Conservation (phyloP, 345 rosid genomes). For the Erysimum cheiranthoides region DNA sequence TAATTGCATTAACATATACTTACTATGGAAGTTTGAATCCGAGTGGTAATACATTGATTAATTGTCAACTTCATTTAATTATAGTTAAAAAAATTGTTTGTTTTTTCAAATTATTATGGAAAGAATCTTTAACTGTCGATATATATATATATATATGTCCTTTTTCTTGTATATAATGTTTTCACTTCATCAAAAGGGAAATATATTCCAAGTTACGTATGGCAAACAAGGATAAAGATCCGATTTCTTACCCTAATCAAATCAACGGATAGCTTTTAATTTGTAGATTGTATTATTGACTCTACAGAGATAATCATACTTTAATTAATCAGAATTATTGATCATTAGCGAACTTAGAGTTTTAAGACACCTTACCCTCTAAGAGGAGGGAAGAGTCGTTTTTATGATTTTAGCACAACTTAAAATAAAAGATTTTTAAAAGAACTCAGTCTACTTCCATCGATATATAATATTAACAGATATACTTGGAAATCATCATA, state of each 20-base stretch:
- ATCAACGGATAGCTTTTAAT: conserved; percentile 12
- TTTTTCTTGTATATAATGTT: background rate
- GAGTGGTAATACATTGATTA: background rate
- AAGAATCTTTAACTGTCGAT: background rate
- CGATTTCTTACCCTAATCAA: conserved; percentile 5
- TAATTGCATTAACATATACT: too few species aligned
- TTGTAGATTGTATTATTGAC: conserved; percentile 10
- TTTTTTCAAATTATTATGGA: background rate
- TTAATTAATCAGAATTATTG: conserved; percentile 7
- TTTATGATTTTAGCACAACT: conserved; percentile 9
- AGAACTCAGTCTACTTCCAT: background rate
- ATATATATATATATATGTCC: background rate
- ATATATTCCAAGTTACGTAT: background rate
- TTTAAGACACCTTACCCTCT: conserved; percentile 28
- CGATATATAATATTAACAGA: background rate
- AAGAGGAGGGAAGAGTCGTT: conserved; percentile 34
- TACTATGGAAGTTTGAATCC: background rate
- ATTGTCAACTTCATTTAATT: background rate
- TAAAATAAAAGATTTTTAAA: background rate
- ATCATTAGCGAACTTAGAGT: background rate
- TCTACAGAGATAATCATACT: conserved; percentile 18
- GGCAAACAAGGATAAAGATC: background rate
- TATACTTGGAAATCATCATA: conserved; percentile 22
- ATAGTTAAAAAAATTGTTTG: background rate
- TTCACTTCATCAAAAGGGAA: background rate